Base-by-base conservation (phyloP, 2,329 filamentous ascomycete species). In the Shiraia sp. region DNA sequence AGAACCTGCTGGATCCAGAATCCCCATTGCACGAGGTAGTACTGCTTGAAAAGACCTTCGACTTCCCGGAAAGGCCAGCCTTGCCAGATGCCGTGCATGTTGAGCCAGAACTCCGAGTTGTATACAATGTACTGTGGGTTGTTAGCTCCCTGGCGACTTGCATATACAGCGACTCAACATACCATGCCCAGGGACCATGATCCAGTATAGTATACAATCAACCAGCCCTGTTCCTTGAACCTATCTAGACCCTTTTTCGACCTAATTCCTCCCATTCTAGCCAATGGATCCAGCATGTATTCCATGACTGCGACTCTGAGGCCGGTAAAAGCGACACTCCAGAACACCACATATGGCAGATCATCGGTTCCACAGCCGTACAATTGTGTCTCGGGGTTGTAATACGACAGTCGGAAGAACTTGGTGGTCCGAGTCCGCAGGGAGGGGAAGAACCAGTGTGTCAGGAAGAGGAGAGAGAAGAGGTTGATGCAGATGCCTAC, bases 1-100 rank as follows among this genome's bases (percentile, higher is more conserved):
- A 96, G 76, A 52, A 97, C 87, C 72, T 96, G 91, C 73, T 97
- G 92, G 33, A 96, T 71, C 87, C 90, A 96, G 70, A 96, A 97
- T 16, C 87, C 85, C 72, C 91, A 87, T 68, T 97, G 91, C 10
- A 86, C 85, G 23, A 99, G 78, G 61, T 95, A 88, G 71, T 99
- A 99, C 69, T 81, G 83, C 75, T 97, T 97, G 73, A 88, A 82
- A 10, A 88, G 69, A 7, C 85, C 84, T 12, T 77, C 75, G 45
- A 95, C 77, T 61, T 93, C 85, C 36, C 90, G 82, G 55, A 82
- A 79, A 0, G 93, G 93, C 85, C 89, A 97, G 63, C 85, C 78
- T 23, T 83, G 81, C 91, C 92, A 99, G 30, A 97, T 78, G 43
- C 87, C 83, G 47, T 77, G 75, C 59, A 93, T 75, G 66, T 90